Percentiles rank a stretch among this genome's conserved stretches.
phyloP scores from a whole-genome alignment of 306 rosid genomes.

The Quercus aquifolioides region DNA sequence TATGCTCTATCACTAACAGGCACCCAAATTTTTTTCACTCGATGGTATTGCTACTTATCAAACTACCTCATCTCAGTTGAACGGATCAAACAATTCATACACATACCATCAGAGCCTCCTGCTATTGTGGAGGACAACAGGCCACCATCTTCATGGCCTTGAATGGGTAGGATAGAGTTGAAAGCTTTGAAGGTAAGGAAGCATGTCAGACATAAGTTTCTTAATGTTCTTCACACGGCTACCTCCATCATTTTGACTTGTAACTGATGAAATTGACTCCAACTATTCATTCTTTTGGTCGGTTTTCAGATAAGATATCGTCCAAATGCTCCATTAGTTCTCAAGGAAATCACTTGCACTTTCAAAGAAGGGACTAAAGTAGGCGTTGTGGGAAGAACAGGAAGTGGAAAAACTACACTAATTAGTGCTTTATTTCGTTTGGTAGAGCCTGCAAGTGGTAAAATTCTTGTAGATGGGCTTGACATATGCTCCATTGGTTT shows the following conservation, averaged over 20 bases:
- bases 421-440: slow-evolving; percentile 55
- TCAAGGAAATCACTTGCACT: slow-evolving; percentile 49
- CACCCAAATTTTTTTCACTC: slow-evolving; percentile 24
- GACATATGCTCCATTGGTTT: slow-evolving; percentile 53
- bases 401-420: slow-evolving; percentile 60
- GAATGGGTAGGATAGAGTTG: slow-evolving; percentile 44
- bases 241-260: not conserved
- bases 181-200: slow-evolving; percentile 34
- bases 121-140: slow-evolving; percentile 38
- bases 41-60: slow-evolving; percentile 40
- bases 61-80: slow-evolving; percentile 50
- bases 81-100: slow-evolving; percentile 56
- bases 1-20: slow-evolving; percentile 42
- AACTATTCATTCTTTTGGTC: not conserved
- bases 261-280: not conserved
- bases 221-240: not conserved
- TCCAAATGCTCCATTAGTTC: slow-evolving; percentile 45
- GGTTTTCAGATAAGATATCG: slow-evolving; percentile 40
- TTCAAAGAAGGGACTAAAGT: slow-evolving; percentile 51
- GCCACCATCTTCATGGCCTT: slow-evolving; percentile 51
- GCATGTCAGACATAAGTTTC: not conserved
- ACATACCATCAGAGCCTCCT: slow-evolving; percentile 47
- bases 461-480: slow-evolving; percentile 44
- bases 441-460: slow-evolving; percentile 49
- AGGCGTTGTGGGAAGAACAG: slow-evolving; percentile 66